Evolutionary conservation across 495 filamentous ascomycete genomes (phyloP).

Genomic region (Penicillium lagena): DNA sequence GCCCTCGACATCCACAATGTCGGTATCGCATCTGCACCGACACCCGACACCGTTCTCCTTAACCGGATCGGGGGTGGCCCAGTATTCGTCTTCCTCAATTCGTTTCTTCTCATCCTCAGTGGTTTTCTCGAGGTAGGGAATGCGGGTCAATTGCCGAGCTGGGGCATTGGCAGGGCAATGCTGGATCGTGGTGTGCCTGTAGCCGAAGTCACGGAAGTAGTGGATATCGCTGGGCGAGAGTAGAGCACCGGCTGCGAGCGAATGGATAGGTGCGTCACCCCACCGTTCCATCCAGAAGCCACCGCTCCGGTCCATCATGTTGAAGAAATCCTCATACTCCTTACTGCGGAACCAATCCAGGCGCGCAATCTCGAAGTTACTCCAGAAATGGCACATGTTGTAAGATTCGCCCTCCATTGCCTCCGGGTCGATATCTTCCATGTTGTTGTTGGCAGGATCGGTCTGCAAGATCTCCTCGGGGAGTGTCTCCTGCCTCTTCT

Average conservation of each 20-base stretch:
- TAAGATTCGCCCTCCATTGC: conserved; percentile 97
- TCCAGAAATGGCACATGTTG: conserved; percentile 99
- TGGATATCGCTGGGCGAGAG: conserved; percentile 81
- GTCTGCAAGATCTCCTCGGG: conserved; percentile 78
- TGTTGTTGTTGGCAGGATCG: conserved; percentile 63
- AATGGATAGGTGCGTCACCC: conserved; percentile 99
- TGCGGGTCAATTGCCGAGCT: conserved; percentile 73
- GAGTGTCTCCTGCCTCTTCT: conserved; percentile 62
- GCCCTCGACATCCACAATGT: conserved; percentile 94
- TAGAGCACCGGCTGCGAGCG: conserved; percentile 86
- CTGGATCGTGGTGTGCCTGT: conserved; percentile 97
- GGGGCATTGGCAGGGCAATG: conserved; percentile 98
- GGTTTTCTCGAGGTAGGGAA: conserved; percentile 78
- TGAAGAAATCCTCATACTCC: conserved; percentile 95
- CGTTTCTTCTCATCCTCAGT: conserved; percentile 81
- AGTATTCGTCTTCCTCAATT: conserved; percentile 93
- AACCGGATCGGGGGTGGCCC: conserved; percentile 76
- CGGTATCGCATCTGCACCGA: conserved; percentile 95
- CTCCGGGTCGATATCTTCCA: conserved; percentile 82
- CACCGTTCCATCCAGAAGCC: conserved; percentile 99
- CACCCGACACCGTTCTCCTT: conserved; percentile 98
- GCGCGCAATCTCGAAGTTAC: conserved; percentile 97
- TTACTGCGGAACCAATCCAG: conserved; percentile 95
- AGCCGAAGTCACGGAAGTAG: conserved; percentile 99
- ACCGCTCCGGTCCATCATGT: conserved; percentile 97